These are phyloP conservation scores for Sugiyamaella novakii DNA, from an alignment of 1,139 yeast species.

Conservation along the genomic window DNA sequence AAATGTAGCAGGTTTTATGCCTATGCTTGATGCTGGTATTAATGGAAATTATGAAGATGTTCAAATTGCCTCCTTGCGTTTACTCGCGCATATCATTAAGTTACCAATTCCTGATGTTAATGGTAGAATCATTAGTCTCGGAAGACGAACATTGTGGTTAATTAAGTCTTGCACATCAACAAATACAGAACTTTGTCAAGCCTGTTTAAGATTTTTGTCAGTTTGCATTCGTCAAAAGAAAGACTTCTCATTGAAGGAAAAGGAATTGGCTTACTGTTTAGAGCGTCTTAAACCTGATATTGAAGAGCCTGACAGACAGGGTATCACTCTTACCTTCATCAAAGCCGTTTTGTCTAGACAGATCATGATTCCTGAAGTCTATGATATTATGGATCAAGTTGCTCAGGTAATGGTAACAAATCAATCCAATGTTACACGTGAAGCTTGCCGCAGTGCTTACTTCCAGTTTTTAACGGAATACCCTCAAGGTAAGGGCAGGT, in stretches of 20 bases:
- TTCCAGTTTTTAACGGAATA: conserved; percentile 89
- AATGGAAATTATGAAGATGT: conserved; percentile 73
- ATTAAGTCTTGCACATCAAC: conserved; percentile 79
- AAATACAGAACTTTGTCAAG: conserved; percentile 79
- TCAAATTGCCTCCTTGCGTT: conserved; percentile 64
- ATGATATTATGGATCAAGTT: conserved; percentile 83
- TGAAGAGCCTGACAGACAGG: conserved; percentile 88
- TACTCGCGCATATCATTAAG: conserved; percentile 61
- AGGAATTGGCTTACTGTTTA: conserved; percentile 73
- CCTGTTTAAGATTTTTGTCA: conserved; percentile 73
- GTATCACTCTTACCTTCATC: conserved; percentile 81
- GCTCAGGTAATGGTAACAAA: conserved; percentile 88
- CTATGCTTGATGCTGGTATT: conserved; percentile 64
- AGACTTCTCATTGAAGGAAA: conserved; percentile 65
- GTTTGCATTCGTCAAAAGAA: conserved; percentile 70
- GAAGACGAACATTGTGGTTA: conserved; percentile 58
- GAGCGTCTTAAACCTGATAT: conserved; percentile 83
- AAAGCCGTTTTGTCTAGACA: conserved; percentile 74
- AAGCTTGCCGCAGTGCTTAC: conserved; percentile 80
- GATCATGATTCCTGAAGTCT: conserved; percentile 80
- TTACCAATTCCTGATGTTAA: conserved; percentile 63
- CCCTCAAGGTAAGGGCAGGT: conserved; percentile 86
- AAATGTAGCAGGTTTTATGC: conserved; percentile 73
- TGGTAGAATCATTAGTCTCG: conserved; percentile 42
- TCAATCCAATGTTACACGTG: conserved; percentile 80